Conservation (phyloP, 2,329 filamentous ascomycete genomes). For the Fusarium heterosporum region DNA sequence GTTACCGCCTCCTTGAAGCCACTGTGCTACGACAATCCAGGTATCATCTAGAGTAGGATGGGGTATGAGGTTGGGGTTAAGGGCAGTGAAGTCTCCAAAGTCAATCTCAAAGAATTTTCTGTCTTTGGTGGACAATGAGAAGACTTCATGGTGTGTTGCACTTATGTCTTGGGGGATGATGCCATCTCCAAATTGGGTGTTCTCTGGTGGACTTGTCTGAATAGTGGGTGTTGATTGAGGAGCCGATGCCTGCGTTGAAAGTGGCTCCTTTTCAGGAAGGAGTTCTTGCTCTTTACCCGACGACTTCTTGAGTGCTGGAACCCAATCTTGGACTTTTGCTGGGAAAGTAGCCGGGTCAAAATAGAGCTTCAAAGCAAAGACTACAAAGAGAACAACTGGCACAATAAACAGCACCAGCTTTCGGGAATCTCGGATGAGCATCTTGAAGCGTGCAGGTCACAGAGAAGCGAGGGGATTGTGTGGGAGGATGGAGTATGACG, state of each 20-base stretch:
- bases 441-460: slow-evolving; percentile 30
- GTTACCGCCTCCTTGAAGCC: slow-evolving; percentile 44
- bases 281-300: not conserved
- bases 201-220: not conserved
- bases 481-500: slow-evolving; percentile 2
- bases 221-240: not conserved
- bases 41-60: slow-evolving; percentile 61
- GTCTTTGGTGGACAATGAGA: slow-evolving; percentile 60
- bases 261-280: not conserved
- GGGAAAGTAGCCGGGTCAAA: slow-evolving; percentile 11
- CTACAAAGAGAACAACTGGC: slow-evolving; percentile 48
- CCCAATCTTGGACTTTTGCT: slow-evolving; percentile 11
- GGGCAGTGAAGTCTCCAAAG: slow-evolving; percentile 56
- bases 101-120: slow-evolving; percentile 62
- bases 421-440: slow-evolving; percentile 51
- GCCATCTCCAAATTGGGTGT: not conserved
- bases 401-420: slow-evolving; percentile 49
- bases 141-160: slow-evolving; percentile 54
- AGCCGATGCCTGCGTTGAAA: not conserved
- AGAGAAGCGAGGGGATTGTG: not conserved
- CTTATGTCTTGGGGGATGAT: slow-evolving; percentile 8
- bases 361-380: slow-evolving; percentile 44
- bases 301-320: slow-evolving; percentile 16
- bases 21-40: slow-evolving; percentile 65
- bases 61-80: slow-evolving; percentile 69